These are phyloP conservation scores for Cercospora brassicicola DNA, from an alignment of 2,329 filamentous ascomycete genomes.

Conservation along the genomic window DNA sequence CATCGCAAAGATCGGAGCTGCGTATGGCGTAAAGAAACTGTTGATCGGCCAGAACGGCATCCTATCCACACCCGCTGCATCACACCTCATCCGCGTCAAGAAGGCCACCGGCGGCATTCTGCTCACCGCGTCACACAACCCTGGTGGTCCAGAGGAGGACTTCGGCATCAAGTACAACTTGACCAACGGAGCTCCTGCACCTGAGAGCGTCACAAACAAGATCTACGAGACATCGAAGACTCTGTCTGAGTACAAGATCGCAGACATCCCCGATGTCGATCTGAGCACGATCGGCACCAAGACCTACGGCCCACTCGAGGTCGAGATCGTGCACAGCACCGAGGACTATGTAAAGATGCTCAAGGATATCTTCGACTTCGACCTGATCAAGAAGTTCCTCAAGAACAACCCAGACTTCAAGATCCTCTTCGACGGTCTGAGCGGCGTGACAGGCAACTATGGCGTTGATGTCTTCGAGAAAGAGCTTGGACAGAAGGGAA, in stretches of 20 bases:
- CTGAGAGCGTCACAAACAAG: constrained; percentile 96
- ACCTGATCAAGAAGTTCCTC: constrained; percentile 93
- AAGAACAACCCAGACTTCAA: constrained; percentile 86
- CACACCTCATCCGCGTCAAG: constrained; percentile 90
- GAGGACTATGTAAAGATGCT: constrained; percentile 91
- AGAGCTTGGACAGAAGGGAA: constrained; percentile 80
- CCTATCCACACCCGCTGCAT: constrained; percentile 91
- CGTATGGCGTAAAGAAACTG: constrained; percentile 98
- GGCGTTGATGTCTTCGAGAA: constrained; percentile 92
- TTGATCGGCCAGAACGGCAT: constrained; percentile 95
- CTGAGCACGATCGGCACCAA: constrained; percentile 77
- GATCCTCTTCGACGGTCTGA: constrained; percentile 90
- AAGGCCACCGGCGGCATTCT: constrained; percentile 96
- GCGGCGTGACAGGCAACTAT: constrained; percentile 93
- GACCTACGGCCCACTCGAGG: constrained; percentile 82
- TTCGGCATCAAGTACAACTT: constrained; percentile 99
- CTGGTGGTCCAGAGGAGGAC: constrained; percentile 92
- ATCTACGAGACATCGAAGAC: constrained; percentile 91
- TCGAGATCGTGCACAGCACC: constrained; percentile 92
- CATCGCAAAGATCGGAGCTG: constrained; percentile 95
- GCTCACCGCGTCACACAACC: constrained; percentile 96
- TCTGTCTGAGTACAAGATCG: constrained; percentile 87
- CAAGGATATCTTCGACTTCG: constrained; percentile 98
- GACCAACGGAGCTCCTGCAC: constrained; percentile 90
- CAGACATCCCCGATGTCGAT: constrained; percentile 82